A percentile compares a stretch with the other conserved stretches of the same genome.
These are phyloP conservation scores for Pseudogymnoascus sp. DNA, from an alignment of 2,329 filamentous ascomycete species.

Conservation along the genomic window DNA sequence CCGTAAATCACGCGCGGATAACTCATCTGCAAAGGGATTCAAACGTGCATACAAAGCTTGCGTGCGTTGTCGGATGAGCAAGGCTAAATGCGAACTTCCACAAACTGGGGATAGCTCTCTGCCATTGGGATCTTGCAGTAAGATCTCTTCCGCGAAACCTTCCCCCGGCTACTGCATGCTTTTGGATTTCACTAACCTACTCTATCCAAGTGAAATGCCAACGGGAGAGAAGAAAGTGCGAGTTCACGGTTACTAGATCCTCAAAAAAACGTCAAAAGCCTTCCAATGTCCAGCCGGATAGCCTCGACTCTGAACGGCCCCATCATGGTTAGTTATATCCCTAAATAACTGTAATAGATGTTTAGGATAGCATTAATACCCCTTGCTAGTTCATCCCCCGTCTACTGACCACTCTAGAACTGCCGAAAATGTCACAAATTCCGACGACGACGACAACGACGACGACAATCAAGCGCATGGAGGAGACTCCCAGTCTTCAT, in stretches of 20 bases:
- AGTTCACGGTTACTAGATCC: slow-evolving; percentile 38
- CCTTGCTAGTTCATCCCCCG: background rate
- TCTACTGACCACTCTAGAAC: background rate
- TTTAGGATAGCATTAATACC: background rate
- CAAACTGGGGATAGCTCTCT: slow-evolving; percentile 38
- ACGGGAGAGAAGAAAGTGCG: slow-evolving; percentile 44
- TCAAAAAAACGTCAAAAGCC: slow-evolving; percentile 27
- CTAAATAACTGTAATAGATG: background rate
- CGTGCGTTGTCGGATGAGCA: slow-evolving; percentile 45
- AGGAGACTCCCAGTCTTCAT: background rate
- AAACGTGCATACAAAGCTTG: slow-evolving; percentile 51
- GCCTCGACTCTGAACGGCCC: background rate
- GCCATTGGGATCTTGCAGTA: slow-evolving; percentile 36
- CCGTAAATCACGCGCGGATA: background rate
- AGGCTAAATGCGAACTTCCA: slow-evolving; percentile 42
- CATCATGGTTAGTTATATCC: background rate
- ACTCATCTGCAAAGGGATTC: slow-evolving; percentile 30
- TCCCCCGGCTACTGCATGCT: background rate
- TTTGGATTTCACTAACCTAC: background rate
- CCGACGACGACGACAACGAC: background rate
- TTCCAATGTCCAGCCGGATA: background rate
- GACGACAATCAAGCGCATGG: background rate
- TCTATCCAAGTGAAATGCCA: slow-evolving; percentile 35
- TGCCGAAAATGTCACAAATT: background rate
- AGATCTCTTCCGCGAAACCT: background rate